Percentiles rank a stretch among this genome's conserved stretches.
Conservation (phyloP, 345 rosid genomes). For the Litchi chinensis region DNA sequence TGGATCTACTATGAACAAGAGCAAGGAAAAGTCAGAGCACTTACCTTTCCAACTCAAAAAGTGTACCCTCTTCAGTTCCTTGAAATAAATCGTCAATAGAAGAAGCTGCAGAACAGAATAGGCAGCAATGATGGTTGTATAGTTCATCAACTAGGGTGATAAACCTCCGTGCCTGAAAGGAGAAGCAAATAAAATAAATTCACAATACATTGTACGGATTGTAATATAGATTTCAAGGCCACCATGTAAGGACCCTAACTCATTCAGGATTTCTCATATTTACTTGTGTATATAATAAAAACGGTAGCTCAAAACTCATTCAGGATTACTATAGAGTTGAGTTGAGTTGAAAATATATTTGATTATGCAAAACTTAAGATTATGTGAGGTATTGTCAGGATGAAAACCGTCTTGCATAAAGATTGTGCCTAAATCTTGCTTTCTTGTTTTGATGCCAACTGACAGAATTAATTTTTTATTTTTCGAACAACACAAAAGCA, state of each 20-base stretch:
- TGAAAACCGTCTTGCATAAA: not conserved
- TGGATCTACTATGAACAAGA: not conserved
- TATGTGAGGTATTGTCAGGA: not conserved
- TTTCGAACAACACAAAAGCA: no score
- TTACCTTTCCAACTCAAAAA: slow-evolving; percentile 86
- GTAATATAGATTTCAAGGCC: not conserved
- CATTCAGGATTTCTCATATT: not conserved
- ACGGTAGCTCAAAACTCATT: not conserved
- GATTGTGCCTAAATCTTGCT: not conserved
- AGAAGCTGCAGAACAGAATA: slow-evolving; percentile 67
- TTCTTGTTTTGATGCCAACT: not conserved
- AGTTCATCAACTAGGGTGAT: slow-evolving; percentile 92
- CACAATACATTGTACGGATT: not conserved
- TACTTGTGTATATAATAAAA: not conserved
- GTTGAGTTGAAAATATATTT: not conserved
- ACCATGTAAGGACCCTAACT: not conserved
- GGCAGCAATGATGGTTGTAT: slow-evolving; percentile 88
- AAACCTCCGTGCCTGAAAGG: slow-evolving; percentile 87
- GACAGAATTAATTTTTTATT: not conserved
- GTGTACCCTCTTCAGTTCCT: slow-evolving; percentile 94
- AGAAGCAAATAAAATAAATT: not conserved
- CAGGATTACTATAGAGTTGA: not conserved
- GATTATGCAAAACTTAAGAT: not conserved
- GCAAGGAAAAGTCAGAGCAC: not conserved
- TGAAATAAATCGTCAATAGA: slow-evolving; percentile 89